These are phyloP conservation scores for Aspergillus versicolor DNA, from an alignment of 2,329 filamentous ascomycete genomes.

Conservation along the genomic window DNA sequence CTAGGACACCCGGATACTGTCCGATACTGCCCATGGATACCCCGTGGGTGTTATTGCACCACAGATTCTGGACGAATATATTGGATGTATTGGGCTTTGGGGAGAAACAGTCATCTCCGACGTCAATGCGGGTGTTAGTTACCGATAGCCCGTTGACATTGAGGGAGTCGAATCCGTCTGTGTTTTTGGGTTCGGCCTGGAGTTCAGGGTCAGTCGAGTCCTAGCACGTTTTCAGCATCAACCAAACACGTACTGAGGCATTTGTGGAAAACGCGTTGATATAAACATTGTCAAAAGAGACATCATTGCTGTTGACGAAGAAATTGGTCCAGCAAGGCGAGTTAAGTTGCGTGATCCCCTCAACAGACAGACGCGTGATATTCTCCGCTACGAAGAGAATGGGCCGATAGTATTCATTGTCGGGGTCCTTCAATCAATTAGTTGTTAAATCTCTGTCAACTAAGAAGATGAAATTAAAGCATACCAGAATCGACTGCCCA, in stretches of 20 bases:
- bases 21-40: slow-evolving; percentile 60
- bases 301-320: slow-evolving; percentile 56
- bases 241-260: slow-evolving; percentile 26
- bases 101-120: slow-evolving; percentile 62
- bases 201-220: slow-evolving; percentile 7
- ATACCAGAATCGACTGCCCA: slow-evolving; percentile 38
- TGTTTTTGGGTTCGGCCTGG: slow-evolving; percentile 56
- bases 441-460: neutral
- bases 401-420: slow-evolving; percentile 58
- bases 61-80: slow-evolving; percentile 59
- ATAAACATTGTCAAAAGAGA: slow-evolving; percentile 55
- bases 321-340: slow-evolving; percentile 66
- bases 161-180: slow-evolving; percentile 62
- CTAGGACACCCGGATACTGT: slow-evolving; percentile 56
- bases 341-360: slow-evolving; percentile 60
- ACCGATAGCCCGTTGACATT: slow-evolving; percentile 57
- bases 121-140: slow-evolving; percentile 52
- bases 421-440: slow-evolving; percentile 39
- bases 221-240: neutral
- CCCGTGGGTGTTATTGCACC: slow-evolving; percentile 60
- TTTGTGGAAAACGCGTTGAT: slow-evolving; percentile 57
- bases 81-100: slow-evolving; percentile 61
- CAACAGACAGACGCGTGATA: slow-evolving; percentile 56
- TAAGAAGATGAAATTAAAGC: neutral
- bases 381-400: slow-evolving; percentile 64